A percentile compares a stretch with the other conserved stretches of the same genome.
Conservation (phyloP, 2,329 filamentous ascomycete species). For the Claviceps africana region DNA sequence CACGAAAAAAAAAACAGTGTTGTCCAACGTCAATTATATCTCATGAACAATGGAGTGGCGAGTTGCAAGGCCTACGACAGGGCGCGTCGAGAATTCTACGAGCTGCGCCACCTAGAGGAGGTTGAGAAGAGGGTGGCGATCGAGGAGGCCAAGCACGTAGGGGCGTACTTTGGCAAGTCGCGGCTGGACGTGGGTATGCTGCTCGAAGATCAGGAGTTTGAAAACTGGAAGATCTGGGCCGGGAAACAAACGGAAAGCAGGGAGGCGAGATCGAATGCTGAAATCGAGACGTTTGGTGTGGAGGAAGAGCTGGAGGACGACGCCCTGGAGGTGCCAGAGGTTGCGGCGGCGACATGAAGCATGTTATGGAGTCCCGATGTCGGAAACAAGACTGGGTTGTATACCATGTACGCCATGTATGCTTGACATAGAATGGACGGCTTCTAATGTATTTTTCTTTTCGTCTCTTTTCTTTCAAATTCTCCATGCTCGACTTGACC, state of each 20-base stretch:
- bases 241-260: slow-evolving; percentile 28
- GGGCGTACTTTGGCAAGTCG: slow-evolving; percentile 76
- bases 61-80: slow-evolving; percentile 65
- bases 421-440: slow-evolving; percentile 2
- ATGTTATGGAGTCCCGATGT: background rate
- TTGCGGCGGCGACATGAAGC: slow-evolving; percentile 6
- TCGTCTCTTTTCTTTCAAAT: background rate
- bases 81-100: slow-evolving; percentile 83
- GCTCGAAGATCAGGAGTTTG: slow-evolving; percentile 66
- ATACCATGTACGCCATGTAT: slow-evolving; percentile 12
- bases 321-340: slow-evolving; percentile 5
- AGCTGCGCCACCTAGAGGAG: slow-evolving; percentile 66
- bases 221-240: slow-evolving; percentile 79
- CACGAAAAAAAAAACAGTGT: slow-evolving; percentile 43
- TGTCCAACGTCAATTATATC: slow-evolving; percentile 77
- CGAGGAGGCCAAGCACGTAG: slow-evolving; percentile 75
- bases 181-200: slow-evolving; percentile 64
- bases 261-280: slow-evolving; percentile 25
- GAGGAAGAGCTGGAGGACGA: slow-evolving; percentile 17
- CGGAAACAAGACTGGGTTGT: slow-evolving; percentile 1
- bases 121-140: slow-evolving; percentile 67
- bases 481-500: no score
- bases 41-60: slow-evolving; percentile 54
- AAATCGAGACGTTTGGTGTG: slow-evolving; percentile 29
- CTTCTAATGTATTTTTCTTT: background rate